Evolutionary conservation across 148 eudicot genomes (phyloP), one percentile per base, ranked within the genome.

Genomic region (Rhododendron molle): DNA sequence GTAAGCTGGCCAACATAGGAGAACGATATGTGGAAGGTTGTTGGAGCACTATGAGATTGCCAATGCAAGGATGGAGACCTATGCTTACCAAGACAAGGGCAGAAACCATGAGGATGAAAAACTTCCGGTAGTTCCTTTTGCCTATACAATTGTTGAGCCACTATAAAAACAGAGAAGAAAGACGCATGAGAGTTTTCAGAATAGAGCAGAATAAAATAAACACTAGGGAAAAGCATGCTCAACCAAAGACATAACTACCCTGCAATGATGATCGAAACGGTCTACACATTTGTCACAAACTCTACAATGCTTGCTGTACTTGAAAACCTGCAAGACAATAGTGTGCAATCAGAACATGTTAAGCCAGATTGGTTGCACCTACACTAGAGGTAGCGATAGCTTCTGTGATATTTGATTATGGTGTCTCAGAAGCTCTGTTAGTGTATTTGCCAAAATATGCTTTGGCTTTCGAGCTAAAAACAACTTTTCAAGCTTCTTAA

Each of bases 221-320:
- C 40, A 23, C 10, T 7, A 34, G 1, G 65, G 30, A 47, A 80
- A 28, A 80, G 14, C 40, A n/a, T 49, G 8, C 44, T 20, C 49
- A 49, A 73, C 30, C 3, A 82, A 80, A 50, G 81, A 47, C 43
- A 74, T 21, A 69, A 72, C 43, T 95, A 97, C 99, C 98, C 99
- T 92, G 93, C 99, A 97, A 84, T 97, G 99, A 85, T 97, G 99
- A 92, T 97, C 99, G 82, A 97, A 97, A 78, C 83, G 85, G 88
- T 94, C 91, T 13, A 97, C 99, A 80, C 99, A 97, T 92, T 95
- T 97, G 92, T 97, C 99, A 83, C 99, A 97, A 80, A 97, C 99
- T 93, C 99, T 92, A 71, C 99, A 97, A 88, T 97, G 99, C 89
- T 97, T 97, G 93, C 99, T 97, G 91, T 95, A 95, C 95, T 93